These are phyloP conservation scores for Stagonosporopsis chrysanthemi DNA, from an alignment of 2,329 filamentous ascomycete species.

Conservation along the genomic window DNA sequence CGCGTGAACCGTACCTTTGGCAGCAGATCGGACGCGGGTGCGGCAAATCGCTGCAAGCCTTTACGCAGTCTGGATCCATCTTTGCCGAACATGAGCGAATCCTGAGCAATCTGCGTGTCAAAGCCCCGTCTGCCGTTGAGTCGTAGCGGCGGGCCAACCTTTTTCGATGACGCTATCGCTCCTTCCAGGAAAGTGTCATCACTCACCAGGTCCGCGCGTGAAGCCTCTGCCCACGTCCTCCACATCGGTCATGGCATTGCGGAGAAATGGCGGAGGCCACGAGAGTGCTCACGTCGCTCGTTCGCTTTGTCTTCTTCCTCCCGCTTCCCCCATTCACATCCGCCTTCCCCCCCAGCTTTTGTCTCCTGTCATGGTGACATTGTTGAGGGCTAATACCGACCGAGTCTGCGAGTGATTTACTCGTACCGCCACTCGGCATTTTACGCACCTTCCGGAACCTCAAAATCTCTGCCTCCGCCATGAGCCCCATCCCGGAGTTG, in stretches of 20 bases:
- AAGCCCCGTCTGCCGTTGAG: slow-evolving; percentile 16
- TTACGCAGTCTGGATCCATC: slow-evolving; percentile 17
- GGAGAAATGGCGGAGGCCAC: slow-evolving; percentile 40
- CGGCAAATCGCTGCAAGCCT: slow-evolving; percentile 16
- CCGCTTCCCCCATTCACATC: slow-evolving; percentile 6
- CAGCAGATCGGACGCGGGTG: background rate
- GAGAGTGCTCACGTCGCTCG: slow-evolving; percentile 24
- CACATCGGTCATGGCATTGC: slow-evolving; percentile 40
- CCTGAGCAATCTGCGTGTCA: slow-evolving; percentile 19
- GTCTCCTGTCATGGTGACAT: slow-evolving; percentile 31
- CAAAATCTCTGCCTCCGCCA: slow-evolving; percentile 28
- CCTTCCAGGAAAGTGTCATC: slow-evolving; percentile 24
- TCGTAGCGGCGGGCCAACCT: slow-evolving; percentile 23
- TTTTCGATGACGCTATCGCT: slow-evolving; percentile 24
- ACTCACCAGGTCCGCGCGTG: slow-evolving; percentile 27
- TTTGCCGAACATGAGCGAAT: slow-evolving; percentile 21
- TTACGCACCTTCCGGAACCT: slow-evolving; percentile 16
- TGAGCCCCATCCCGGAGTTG: slow-evolving; percentile 27
- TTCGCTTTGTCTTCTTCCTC: slow-evolving; percentile 16
- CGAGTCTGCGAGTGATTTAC: slow-evolving; percentile 32
- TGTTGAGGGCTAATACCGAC: slow-evolving; percentile 21
- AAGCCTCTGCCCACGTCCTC: slow-evolving; percentile 28
- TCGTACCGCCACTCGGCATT: slow-evolving; percentile 25
- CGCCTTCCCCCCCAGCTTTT: slow-evolving; percentile 3
- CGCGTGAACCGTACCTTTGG: background rate